Evolutionary conservation across 352 stramenopile genomes (phyloP), one percentile per base, ranked within the genome.

Genomic region (Globisporangium orthogonon): DNA sequence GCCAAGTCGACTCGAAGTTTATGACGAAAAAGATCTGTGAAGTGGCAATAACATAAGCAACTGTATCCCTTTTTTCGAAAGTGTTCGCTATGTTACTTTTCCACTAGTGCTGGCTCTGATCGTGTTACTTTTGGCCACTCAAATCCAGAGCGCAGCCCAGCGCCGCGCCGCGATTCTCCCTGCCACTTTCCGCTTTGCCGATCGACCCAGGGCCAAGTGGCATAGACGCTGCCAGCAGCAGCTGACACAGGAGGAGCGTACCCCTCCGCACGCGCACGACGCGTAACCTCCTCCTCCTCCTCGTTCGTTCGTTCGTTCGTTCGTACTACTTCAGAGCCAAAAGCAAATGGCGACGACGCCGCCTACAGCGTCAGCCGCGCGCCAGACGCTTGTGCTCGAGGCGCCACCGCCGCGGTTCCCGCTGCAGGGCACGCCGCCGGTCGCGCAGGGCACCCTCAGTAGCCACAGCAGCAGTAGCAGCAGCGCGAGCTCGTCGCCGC

Each of bases 371-470:
- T 49, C 56, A 17, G 54, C 54, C 35, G 48, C 48, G 56, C 56
- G 56, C 56, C 56, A 61, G 48, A 51, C 48, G 30, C 56, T 61
- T 40, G 31, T 50, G 37, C 56, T 61, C 29, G 56, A 61, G 13
- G 48, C 56, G n/a, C 56, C 56, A 39, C 7, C 33, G 10, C 11
- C 35, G 48, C 49, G 33, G 29, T 31, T 48, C 43, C 7, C 43
- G 43, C 14, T n/a, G 17, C 43, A 48, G 17, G 43, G 43, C 3
- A 30, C 43, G 43, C n/a, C 11, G 2, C 11, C 10, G 37, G 2
- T 40, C 14, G 2, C 35, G 7, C 35, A 40, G 10, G 35, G 35
- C 9, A 37, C 33, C 9, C 33, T 37, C 3, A 9, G 33, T 23
- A 23, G 23, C 23, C 23, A 23, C 23, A 23, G 23, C 23, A 23